Base-by-base conservation (phyloP, 2,329 filamentous ascomycete species). In the Boeremia exigua region DNA sequence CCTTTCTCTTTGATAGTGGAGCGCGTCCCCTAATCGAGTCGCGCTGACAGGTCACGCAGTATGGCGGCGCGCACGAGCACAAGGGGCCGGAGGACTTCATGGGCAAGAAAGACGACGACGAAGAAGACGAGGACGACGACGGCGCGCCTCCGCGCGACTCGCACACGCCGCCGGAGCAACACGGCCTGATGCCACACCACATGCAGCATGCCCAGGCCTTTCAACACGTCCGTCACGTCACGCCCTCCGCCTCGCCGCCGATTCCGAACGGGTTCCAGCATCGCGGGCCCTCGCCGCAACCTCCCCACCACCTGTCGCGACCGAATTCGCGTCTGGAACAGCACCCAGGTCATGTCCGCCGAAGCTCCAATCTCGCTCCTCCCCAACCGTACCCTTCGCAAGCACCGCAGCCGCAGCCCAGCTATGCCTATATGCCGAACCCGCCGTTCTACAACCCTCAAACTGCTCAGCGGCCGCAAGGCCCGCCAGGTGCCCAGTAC, bases 31-130 rank as follows among this genome's bases (percentile, higher is more conserved):
- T 56, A 61, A 74, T 65, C 56, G 42, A 39, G 48, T 39, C 45
- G 43, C 54, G 56, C 63, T 67, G 59, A 69, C 63, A 66, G 60
- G 49, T 47, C 47, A 54, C 54, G 47, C 74, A 97, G 92, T 96
- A 96, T 81, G 92, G 92, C 68, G 89, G 87, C 56, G 89, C 93
- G 39, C 96, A 95, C 77, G 95, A 99, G 77, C 94, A 98, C 79
- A 99, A 98, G 79, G 94, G 94, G 2, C 95, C 95, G 0, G 84
- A 85, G 50, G 95, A 99, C 77, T 99, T 96, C 78, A 90, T 89
- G 71, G 92, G 92, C 62, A 89, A 89, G 76, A 82, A 82, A 55
- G 85, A 84, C 56, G 81, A 90, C 60, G 89, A 90, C 63, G 91
- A 95, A 48, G 93, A 97, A 45, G 92, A 96, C 14, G 91, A 91